Base-by-base conservation (phyloP, 1,139 yeast genomes). In the Lodderomyces orthopsilosis region DNA sequence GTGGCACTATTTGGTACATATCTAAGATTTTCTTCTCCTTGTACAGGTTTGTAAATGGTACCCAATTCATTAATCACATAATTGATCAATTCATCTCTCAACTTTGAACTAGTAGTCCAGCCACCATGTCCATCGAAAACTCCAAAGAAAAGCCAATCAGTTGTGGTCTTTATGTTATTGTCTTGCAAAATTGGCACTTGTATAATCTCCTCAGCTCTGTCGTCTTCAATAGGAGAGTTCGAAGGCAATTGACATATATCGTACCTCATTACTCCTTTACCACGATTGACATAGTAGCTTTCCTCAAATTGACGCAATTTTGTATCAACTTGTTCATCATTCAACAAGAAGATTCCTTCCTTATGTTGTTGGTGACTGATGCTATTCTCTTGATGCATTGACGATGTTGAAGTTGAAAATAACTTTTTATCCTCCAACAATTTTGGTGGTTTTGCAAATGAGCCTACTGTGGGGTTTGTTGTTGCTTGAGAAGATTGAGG, bases 61-160 rank as follows among this genome's bases (percentile, higher is more conserved):
- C 88, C 87, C 45, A 93, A 71, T 55, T 90, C 95, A 24, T 76
- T 74, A n/a, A 90, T 78, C 13, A 93, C 94, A 53, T 77, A 79
- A 45, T 81, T 79, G 26, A 93, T 82, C 54, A 93, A 72, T 51
- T 83, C 83, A 51, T 88, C 94, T 47, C 95, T 77, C 48, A 93
- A 75, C 59, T 84, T 87, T 27, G 89, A 79, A 47, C 94, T 83
- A 1, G 98, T 94, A 47, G 88, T 87, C 83, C 96, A 90, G 15
- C 99, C 98, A 3, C 96, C 90, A 63, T 93, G 99, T 10, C 99
- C 99, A 63, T 93, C 98, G 61, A 85, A 93, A 0, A 94, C 80
- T 2, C 98, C 96, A 77, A 95, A 94, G 58, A 93, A 89, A 79
- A 87, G 85, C 87, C 97, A 85, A 62, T 91, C 97, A 1, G 94